These are phyloP conservation scores for Boletus reticulatus DNA, from an alignment of 768 basidiomycete species.

Conservation along the genomic window DNA sequence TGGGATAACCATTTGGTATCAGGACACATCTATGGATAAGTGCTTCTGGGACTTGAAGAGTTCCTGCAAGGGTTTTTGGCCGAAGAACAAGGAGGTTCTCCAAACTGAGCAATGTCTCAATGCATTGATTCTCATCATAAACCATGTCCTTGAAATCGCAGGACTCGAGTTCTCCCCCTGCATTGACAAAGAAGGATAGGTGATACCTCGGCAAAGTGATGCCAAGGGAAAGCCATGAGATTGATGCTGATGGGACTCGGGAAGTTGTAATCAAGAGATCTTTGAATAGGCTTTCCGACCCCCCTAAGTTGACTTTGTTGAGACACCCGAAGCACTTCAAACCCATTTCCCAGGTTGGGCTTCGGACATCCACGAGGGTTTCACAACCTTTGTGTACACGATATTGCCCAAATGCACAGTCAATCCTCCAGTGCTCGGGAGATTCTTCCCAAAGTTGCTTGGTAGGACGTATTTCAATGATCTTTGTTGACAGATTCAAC, in stretches of 20 bases:
- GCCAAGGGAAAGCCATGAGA: neutral
- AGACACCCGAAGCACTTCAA: neutral
- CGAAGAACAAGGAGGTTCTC: too few species aligned
- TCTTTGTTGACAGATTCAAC: constrained; percentile 13
- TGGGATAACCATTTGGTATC: neutral
- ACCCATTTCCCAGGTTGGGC: too few species aligned
- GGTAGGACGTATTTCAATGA: constrained; percentile 24
- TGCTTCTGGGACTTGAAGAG: too few species aligned
- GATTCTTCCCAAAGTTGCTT: constrained; percentile 19
- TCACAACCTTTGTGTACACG: neutral
- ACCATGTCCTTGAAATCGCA: neutral
- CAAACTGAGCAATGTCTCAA: too few species aligned
- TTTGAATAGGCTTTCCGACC: too few species aligned
- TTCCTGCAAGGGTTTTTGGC: too few species aligned
- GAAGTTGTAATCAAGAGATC: neutral
- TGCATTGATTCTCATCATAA: neutral
- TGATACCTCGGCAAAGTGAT: neutral
- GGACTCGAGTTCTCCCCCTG: neutral
- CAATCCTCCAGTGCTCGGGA: constrained; percentile 18
- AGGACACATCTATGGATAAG: neutral
- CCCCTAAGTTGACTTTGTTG: neutral
- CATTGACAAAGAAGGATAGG: neutral
- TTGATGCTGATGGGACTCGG: neutral
- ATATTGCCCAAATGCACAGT: neutral
- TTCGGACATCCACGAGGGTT: constrained; percentile 17